A percentile compares a stretch with the other conserved stretches of the same genome.
Conservation (phyloP, 768 basidiomycete genomes). For the Cystoderma amianthinum region DNA sequence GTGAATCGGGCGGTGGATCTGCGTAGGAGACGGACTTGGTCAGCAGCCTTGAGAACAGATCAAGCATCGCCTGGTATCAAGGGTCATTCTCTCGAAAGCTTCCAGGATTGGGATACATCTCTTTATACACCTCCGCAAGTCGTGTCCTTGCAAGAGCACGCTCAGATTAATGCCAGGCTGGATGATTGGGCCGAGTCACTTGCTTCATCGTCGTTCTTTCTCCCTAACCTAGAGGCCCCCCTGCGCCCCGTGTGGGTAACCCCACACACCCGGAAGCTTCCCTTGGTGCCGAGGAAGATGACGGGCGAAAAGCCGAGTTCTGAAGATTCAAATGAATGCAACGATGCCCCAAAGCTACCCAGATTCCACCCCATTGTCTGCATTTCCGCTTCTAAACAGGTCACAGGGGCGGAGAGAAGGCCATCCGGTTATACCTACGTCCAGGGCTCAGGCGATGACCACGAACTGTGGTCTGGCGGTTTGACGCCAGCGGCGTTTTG, state of each 20-base stretch:
- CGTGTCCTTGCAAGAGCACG: constrained; percentile 72
- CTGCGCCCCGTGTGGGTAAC: constrained; percentile 89
- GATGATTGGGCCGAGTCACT: constrained; percentile 66
- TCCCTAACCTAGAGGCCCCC: constrained; percentile 55
- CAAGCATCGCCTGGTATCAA: constrained; percentile 11
- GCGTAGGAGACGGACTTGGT: too few species aligned
- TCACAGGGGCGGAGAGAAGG: constrained; percentile 42
- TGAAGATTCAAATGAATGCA: too few species aligned
- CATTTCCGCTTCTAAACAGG: constrained; percentile 74
- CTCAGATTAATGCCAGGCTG: constrained; percentile 63
- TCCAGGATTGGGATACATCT: constrained; percentile 43
- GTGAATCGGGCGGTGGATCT: constrained; percentile 59
- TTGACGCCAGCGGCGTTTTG: constrained; percentile 73
- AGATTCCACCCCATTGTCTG: constrained; percentile 71
- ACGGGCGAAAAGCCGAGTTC: too few species aligned
- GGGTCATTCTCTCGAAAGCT: too few species aligned
- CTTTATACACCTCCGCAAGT: constrained; percentile 67
- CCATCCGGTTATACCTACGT: constrained; percentile 75
- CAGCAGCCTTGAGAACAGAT: too few species aligned
- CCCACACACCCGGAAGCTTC: constrained; percentile 54
- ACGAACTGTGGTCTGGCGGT: constrained; percentile 88
- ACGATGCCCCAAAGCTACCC: constrained; percentile 5
- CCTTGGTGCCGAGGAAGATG: constrained; percentile 23
- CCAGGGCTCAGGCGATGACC: constrained; percentile 93
- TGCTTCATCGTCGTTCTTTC: constrained; percentile 68